Evolutionary conservation across 805 yeast species (phyloP).

Genomic region (Wickerhamiella brachini): DNA sequence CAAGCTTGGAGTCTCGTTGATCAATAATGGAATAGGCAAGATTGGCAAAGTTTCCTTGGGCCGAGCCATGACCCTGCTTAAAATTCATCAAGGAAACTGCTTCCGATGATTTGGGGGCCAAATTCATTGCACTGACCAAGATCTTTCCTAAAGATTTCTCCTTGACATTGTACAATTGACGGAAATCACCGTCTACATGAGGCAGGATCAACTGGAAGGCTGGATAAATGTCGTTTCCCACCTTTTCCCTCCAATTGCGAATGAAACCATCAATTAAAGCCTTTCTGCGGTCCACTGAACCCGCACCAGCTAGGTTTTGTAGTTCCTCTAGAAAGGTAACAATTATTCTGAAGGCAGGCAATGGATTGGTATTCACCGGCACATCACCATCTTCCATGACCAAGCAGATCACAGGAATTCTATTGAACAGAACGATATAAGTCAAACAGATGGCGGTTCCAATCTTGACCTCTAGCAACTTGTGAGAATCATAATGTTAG

Average conservation of each 20-base stretch:
- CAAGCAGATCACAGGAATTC: not conserved
- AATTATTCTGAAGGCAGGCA: slow-evolving; percentile 13
- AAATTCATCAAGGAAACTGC: slow-evolving; percentile 35
- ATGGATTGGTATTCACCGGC: slow-evolving; percentile 10
- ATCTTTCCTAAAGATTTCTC: slow-evolving; percentile 46
- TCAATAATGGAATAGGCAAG: slow-evolving; percentile 37
- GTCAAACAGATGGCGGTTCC: no score
- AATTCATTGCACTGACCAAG: slow-evolving; percentile 35
- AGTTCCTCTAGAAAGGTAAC: slow-evolving; percentile 12
- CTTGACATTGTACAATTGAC: slow-evolving; percentile 44
- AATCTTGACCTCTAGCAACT: no score
- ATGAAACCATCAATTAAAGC: slow-evolving; percentile 30
- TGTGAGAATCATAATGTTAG: no score
- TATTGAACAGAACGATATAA: no score
- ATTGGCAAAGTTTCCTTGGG: slow-evolving; percentile 34
- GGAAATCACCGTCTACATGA: slow-evolving; percentile 37
- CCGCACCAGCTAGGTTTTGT: slow-evolving; percentile 6
- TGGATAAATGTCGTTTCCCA: slow-evolving; percentile 55
- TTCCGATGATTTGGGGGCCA: slow-evolving; percentile 50
- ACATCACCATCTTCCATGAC: not conserved
- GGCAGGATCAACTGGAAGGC: slow-evolving; percentile 49
- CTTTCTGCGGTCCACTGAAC: slow-evolving; percentile 5
- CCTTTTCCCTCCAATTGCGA: slow-evolving; percentile 36
- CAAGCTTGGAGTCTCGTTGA: slow-evolving; percentile 31
- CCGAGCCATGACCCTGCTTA: slow-evolving; percentile 36